Evolutionary conservation across 306 rosid genomes (phyloP), one percentile per base, ranked within the genome.

Genomic region (Dalbergia cochinchinensis): DNA sequence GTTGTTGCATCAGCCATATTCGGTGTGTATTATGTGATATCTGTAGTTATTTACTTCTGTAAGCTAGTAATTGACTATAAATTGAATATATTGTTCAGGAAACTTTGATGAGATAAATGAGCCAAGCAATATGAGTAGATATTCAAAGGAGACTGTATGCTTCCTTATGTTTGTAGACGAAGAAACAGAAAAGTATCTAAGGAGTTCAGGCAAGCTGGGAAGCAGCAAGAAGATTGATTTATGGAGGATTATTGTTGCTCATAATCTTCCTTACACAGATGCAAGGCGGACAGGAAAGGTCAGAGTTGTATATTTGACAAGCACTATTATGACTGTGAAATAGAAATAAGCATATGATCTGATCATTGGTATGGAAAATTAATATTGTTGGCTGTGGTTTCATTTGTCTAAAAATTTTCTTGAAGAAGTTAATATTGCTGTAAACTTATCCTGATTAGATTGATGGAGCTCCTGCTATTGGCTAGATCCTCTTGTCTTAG

Each of bases 1-100:
- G 97, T 92, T 81, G 97, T 94, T 82, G 97, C 97, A 61, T 94
- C 98, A n/a, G 94, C 97, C 76, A 84, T 94, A 83, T 94, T 92
- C 85, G 95, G 98, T 94, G 44, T 39, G 88, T 81, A 61, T 74
- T 31, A 45, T 83, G 31, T 69, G 44, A 18, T 76, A 41, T 69
- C 45, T 48, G 65, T 51, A 16, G 45, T 83, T 60, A 20, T 61
- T 53, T 53, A 59, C 50, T 55, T 48, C 74, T 65, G 50, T 66
- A 51, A 68, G 41, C 81, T 54, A 67, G 48, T 78, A 69, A 50
- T 39, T 74, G 73, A 84, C 85, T 66, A 83, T 74, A 19, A 73
- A 71, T 66, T 45, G 53, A 57, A 61, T 78, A 37, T 73, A 48
- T 78, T 73, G 53, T 45, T 81, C 91, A 94, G 97, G 94, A 76